A percentile compares a stretch with the other conserved stretches of the same genome.
phyloP scores from a whole-genome alignment of 164 flowering plant genomes.

The Aristolochia californica region DNA sequence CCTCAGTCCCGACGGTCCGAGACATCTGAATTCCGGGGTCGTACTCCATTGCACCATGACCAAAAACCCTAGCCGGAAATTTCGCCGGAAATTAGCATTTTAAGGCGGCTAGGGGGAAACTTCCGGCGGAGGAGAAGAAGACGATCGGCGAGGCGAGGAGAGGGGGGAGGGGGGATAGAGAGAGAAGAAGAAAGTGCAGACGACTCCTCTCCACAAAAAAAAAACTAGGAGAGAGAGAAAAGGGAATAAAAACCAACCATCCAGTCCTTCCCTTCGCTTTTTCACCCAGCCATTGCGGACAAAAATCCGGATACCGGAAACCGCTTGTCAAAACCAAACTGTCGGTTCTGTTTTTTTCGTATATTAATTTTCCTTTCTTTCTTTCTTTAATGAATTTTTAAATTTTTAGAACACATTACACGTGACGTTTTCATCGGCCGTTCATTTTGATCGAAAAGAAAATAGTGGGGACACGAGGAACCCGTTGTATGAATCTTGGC shows the following conservation, averaged over 20 bases:
- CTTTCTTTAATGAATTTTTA: neutral
- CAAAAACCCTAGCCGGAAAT: constrained; percentile 12
- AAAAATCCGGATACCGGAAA: constrained; percentile 4
- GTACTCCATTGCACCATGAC: constrained; percentile 28
- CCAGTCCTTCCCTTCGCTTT: constrained; percentile 3
- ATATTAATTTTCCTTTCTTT: neutral
- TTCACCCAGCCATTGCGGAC: neutral
- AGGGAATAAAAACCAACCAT: constrained; percentile 28
- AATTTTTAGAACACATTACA: neutral
- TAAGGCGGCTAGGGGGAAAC: neutral
- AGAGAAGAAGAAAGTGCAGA: constrained; percentile 7
- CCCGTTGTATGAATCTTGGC: neutral
- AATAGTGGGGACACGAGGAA: no score
- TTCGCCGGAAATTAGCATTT: constrained; percentile 9
- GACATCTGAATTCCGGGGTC: constrained; percentile 47
- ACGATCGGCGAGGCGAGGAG: constrained; percentile 5
- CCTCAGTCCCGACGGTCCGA: constrained; percentile 30
- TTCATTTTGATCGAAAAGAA: no score
- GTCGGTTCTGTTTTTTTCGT: constrained; percentile 1
- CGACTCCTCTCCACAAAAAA: constrained; percentile 41
- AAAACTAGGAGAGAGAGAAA: constrained; percentile 9
- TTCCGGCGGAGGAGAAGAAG: constrained; percentile 5
- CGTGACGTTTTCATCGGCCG: no score
- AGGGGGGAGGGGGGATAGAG: constrained; percentile 3
- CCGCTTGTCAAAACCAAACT: constrained; percentile 3